Conservation (phyloP, 1,139 yeast genomes). For the Hyphopichia pseudoburtonii region DNA sequence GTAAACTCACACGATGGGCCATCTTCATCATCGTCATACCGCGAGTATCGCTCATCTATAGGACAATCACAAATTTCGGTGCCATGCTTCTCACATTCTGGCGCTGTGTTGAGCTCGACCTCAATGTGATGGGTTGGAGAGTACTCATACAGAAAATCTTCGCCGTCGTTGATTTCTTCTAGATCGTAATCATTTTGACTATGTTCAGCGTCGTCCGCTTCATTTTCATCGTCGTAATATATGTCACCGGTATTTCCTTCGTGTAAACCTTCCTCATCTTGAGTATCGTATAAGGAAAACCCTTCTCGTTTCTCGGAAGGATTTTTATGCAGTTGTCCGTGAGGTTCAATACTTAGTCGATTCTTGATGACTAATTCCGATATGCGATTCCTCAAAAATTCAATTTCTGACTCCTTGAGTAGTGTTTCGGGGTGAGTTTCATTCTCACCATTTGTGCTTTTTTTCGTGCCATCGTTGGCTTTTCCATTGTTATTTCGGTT, state of each 20-base stretch:
- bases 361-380: conserved; percentile 12
- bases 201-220: conserved; percentile 10
- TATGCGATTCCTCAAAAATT: conserved; percentile 30
- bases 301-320: conserved; percentile 22
- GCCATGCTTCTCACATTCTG: conserved; percentile 35
- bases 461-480: neutral
- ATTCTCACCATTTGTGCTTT: neutral
- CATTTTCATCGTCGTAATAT: conserved; percentile 15
- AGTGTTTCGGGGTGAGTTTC: conserved; percentile 14
- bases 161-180: conserved; percentile 30
- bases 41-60: conserved; percentile 15
- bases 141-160: conserved; percentile 24
- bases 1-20: conserved; percentile 47
- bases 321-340: too few relatives aligned
- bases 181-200: conserved; percentile 41
- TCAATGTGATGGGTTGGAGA: conserved; percentile 43
- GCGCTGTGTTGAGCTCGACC: conserved; percentile 37
- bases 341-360: conserved; percentile 2
- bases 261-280: conserved; percentile 42
- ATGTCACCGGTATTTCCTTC: conserved; percentile 26
- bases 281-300: conserved; percentile 40
- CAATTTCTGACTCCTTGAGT: conserved; percentile 33
- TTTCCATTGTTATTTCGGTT: conserved; percentile 1
- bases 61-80: conserved; percentile 33
- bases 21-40: conserved; percentile 18